Conservation (phyloP, 768 basidiomycete species). For the Candolleomyces efflorescens region DNA sequence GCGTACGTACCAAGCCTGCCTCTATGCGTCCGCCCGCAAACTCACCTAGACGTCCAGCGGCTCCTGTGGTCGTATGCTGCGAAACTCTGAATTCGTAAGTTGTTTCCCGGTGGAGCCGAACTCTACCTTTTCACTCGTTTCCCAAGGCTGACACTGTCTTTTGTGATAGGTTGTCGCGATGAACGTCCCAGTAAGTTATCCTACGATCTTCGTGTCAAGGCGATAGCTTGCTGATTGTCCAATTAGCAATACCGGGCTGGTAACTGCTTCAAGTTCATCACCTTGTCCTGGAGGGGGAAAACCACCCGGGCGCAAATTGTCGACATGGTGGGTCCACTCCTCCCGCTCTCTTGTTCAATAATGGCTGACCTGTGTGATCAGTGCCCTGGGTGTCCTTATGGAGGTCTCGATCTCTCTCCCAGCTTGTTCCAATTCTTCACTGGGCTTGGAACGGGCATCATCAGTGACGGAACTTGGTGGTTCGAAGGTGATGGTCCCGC, state of each 20-base stretch:
- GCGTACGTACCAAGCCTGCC: neutral
- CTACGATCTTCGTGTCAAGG: neutral
- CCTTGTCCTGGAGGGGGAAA: conserved; percentile 57
- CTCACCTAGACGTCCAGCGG: neutral
- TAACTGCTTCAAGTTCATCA: conserved; percentile 59
- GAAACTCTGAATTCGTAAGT: conserved; percentile 4
- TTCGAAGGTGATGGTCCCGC: conserved; percentile 34
- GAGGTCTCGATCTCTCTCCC: conserved; percentile 21
- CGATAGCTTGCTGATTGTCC: neutral
- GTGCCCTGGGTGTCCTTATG: conserved; percentile 57
- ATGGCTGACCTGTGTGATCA: conserved; percentile 28
- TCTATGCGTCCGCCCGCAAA: neutral
- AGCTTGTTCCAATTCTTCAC: conserved; percentile 58
- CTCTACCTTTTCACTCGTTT: too few relatives aligned
- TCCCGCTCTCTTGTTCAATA: neutral
- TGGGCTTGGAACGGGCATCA: conserved; percentile 33
- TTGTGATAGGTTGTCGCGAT: conserved; percentile 26
- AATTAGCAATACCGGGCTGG: conserved; percentile 52
- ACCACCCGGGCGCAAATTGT: conserved; percentile 51
- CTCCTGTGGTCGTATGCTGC: neutral
- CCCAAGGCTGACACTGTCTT: neutral
- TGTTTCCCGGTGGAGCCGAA: neutral
- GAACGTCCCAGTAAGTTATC: conserved; percentile 14
- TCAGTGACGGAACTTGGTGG: conserved; percentile 48
- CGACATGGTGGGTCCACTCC: conserved; percentile 48